A percentile compares a stretch with the other conserved stretches of the same genome.
Conservation (phyloP, 2,329 filamentous ascomycete species). For the Phyllosticta citrichinensis region DNA sequence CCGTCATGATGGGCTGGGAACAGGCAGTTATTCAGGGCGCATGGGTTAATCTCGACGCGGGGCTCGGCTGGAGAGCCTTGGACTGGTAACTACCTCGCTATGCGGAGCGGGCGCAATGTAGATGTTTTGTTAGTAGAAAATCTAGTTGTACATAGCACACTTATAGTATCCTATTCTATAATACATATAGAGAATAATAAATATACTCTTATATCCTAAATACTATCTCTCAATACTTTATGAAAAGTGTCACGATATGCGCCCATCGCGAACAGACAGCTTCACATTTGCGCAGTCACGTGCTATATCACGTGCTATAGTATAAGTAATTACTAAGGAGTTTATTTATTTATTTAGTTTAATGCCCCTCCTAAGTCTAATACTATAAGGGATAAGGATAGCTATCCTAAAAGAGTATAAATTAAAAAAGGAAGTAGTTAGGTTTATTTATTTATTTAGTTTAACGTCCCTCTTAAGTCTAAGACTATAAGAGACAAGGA, state of each 20-base stretch:
- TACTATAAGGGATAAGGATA: not conserved
- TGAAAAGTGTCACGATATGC: too few species aligned
- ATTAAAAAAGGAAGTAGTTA: too few species aligned
- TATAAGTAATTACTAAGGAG: too few species aligned
- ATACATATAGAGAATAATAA: too few species aligned
- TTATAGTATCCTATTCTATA: not conserved
- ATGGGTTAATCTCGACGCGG: constrained; percentile 18
- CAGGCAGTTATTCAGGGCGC: constrained; percentile 18
- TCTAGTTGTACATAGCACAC: not conserved
- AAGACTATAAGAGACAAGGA: not conserved
- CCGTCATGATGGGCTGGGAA: constrained; percentile 83
- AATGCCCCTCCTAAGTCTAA: not conserved
- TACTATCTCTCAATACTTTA: too few species aligned
- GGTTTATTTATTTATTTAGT: not conserved
- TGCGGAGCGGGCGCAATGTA: not conserved
- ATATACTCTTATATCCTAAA: too few species aligned
- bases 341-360: not conserved
- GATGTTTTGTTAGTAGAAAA: not conserved
- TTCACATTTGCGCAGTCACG: too few species aligned
- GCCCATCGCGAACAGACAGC: too few species aligned
- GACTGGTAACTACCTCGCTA: constrained; percentile 18
- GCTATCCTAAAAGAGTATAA: not conserved
- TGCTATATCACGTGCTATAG: too few species aligned
- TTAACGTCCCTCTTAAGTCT: not conserved
- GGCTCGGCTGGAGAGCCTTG: constrained; percentile 29